Conservation (phyloP, 805 yeast genomes). For the Saccharomycopsis sp. region DNA sequence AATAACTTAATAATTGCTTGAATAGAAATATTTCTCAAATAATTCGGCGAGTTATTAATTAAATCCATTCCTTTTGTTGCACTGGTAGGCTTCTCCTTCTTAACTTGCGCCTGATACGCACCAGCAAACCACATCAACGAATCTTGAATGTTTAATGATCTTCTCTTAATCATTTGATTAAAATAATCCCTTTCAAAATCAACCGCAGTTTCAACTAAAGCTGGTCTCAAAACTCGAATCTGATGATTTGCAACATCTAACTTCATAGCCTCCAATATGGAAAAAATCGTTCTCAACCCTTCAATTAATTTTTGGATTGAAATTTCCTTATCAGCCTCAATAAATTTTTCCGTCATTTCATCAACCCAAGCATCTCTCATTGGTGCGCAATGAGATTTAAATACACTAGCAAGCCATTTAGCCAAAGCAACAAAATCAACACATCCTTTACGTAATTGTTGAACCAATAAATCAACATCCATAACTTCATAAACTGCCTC, state of each 20-base stretch:
- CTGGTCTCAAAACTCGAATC: conserved; percentile 77
- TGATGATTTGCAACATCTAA: conserved; percentile 94
- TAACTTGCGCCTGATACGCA: conserved; percentile 14
- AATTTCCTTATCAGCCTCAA: conserved; percentile 35
- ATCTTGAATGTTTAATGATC: conserved; percentile 52
- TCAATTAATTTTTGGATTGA: conserved; percentile 53
- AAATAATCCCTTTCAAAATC: conserved; percentile 84
- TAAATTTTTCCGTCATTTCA: conserved; percentile 53
- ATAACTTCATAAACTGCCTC: conserved; percentile 59
- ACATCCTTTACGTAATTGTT: conserved; percentile 65
- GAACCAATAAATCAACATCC: conserved; percentile 69
- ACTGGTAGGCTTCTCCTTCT: conserved; percentile 26
- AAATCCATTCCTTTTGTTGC: conserved; percentile 17
- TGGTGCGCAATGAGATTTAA: conserved; percentile 91
- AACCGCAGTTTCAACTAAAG: conserved; percentile 76
- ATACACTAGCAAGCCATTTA: conserved; percentile 65
- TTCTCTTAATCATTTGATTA: conserved; percentile 33
- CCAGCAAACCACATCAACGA: conserved; percentile 59
- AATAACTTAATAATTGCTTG: conserved; percentile 55
- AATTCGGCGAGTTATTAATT: conserved; percentile 8
- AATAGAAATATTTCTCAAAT: conserved; percentile 36
- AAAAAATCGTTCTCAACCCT: conserved; percentile 71
- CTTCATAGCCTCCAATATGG: conserved; percentile 89
- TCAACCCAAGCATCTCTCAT: conserved; percentile 90
- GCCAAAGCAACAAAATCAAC: conserved; percentile 66